Evolutionary conservation across 75 land plant species (phyloP).

Genomic region (Picea glauca): DNA sequence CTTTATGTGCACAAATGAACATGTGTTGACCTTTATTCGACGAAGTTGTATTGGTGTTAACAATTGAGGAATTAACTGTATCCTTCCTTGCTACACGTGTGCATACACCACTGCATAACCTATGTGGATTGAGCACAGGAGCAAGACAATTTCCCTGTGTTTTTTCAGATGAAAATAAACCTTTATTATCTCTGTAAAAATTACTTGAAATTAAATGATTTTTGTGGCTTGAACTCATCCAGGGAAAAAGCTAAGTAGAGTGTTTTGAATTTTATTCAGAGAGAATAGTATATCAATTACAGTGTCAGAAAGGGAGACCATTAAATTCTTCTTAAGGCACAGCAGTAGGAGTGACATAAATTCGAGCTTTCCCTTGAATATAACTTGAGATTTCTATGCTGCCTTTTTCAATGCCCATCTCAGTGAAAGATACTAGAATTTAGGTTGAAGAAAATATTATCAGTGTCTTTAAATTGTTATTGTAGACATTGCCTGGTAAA

Average conservation of each 20-base stretch:
- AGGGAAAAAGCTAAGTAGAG: background rate
- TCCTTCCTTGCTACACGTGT: background rate
- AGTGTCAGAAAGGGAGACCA: background rate
- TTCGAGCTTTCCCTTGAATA: background rate
- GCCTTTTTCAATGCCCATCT: too few species aligned
- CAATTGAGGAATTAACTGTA: too few species aligned
- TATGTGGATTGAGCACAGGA: background rate
- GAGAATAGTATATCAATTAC: background rate
- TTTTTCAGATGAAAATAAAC: background rate
- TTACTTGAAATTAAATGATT: background rate
- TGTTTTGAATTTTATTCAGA: background rate
- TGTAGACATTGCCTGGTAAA: too few species aligned
- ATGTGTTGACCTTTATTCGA: background rate
- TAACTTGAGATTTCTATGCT: too few species aligned
- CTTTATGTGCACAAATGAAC: background rate
- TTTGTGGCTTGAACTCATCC: background rate
- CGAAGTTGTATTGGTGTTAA: background rate
- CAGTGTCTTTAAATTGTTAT: too few species aligned
- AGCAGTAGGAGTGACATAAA: background rate
- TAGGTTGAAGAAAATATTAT: too few species aligned
- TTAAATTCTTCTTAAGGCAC: background rate
- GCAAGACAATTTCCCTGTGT: background rate
- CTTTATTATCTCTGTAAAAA: conserved; percentile 1
- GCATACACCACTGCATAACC: background rate
- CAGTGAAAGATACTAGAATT: too few species aligned